Conservation (phyloP, 371 early-diverging fungal species). For the Edhazardia aedis region DNA sequence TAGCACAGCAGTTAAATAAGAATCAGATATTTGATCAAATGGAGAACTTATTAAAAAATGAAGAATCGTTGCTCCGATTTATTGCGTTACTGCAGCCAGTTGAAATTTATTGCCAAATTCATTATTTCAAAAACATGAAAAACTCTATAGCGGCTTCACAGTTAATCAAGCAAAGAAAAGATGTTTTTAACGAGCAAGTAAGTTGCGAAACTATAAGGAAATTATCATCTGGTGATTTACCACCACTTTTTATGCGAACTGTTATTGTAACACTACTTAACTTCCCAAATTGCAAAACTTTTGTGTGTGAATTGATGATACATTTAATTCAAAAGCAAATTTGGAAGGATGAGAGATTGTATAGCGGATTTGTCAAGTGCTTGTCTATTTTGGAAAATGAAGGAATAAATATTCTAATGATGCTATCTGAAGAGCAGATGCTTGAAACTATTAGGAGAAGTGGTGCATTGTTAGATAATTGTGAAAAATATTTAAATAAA, state of each 20-base stretch:
- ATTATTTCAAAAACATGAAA: neutral
- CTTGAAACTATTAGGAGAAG: too few species aligned
- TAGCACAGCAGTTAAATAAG: too few species aligned
- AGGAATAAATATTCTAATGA: constrained; percentile 6
- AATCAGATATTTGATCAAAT: too few species aligned
- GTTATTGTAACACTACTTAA: constrained; percentile 11
- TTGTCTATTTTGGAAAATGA: constrained; percentile 4
- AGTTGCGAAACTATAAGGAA: constrained; percentile 8
- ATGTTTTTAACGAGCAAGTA: constrained; percentile 14
- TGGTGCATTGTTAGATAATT: too few species aligned
- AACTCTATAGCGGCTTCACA: neutral
- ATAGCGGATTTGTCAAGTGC: constrained; percentile 10
- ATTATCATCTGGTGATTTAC: constrained; percentile 8
- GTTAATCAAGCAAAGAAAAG: neutral
- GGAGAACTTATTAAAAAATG: too few species aligned
- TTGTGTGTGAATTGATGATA: constrained; percentile 8
- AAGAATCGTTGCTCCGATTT: too few species aligned
- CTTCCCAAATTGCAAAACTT: constrained; percentile 12
- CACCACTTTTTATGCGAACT: constrained; percentile 13
- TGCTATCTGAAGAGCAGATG: constrained; percentile 5
- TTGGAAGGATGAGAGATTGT: constrained; percentile 10
- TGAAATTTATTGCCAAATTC: neutral
- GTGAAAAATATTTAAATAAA: too few species aligned
- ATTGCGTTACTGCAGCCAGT: too few species aligned
- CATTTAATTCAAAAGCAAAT: constrained; percentile 9